Conservation (phyloP, 83 land plant genomes). For the Thuja plicata region DNA sequence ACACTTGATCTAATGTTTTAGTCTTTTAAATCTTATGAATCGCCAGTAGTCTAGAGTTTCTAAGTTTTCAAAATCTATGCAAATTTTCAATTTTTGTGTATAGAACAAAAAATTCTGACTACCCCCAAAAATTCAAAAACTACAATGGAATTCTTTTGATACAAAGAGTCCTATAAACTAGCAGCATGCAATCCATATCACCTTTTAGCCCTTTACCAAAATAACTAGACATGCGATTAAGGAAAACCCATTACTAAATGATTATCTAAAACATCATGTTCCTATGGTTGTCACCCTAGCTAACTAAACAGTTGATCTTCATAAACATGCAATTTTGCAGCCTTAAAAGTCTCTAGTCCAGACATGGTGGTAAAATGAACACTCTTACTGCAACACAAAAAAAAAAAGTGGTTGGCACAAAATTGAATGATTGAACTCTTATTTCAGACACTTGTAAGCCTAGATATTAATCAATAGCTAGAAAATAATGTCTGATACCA, state of each 20-base stretch:
- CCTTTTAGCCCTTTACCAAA: background rate
- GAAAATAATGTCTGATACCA: background rate
- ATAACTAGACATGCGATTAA: background rate
- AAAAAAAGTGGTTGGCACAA: background rate
- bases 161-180: background rate
- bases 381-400: constrained; percentile 19
- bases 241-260: background rate
- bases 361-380: constrained; percentile 27
- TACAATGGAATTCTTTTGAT: background rate
- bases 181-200: background rate
- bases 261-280: constrained; percentile 18
- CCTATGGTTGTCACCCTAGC: constrained; percentile 17
- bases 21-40: background rate
- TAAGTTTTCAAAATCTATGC: background rate
- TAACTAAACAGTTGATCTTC: constrained; percentile 12
- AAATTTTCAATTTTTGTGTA: background rate
- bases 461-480: background rate
- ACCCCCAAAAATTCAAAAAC: background rate
- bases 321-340: constrained; percentile 22
- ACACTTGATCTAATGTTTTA: background rate
- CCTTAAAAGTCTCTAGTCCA: constrained; percentile 17
- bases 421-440: background rate
- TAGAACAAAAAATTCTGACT: background rate
- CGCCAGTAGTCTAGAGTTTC: background rate
- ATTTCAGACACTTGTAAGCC: background rate